Conservation (phyloP, 495 filamentous ascomycete genomes). For the Jackrogersella multiformis region DNA sequence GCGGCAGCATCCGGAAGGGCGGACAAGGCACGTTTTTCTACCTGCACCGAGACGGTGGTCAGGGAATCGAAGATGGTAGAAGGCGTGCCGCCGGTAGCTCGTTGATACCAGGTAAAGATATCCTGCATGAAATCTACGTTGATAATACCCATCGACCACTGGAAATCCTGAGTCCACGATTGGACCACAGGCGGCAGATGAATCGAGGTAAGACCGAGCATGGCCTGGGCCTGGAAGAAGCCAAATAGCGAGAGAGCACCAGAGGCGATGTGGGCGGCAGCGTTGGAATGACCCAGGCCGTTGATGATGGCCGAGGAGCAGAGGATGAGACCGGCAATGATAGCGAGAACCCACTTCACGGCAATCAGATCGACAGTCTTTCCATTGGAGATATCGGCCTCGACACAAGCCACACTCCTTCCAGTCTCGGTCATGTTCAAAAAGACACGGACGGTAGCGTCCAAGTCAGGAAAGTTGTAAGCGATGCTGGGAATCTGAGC, state of each 20-base stretch:
- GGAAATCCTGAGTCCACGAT: conserved; percentile 97
- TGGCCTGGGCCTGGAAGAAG: conserved; percentile 97
- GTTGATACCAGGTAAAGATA: conserved; percentile 96
- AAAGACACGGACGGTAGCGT: conserved; percentile 82
- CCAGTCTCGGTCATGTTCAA: conserved; percentile 72
- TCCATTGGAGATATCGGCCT: conserved; percentile 89
- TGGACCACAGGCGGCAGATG: conserved; percentile 87
- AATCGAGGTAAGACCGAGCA: conserved; percentile 88
- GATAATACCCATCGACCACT: conserved; percentile 99
- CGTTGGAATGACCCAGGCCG: conserved; percentile 90
- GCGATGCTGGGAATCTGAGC: conserved; percentile 81
- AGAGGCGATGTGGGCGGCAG: conserved; percentile 92
- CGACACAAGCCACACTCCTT: conserved; percentile 81
- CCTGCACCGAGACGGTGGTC: conserved; percentile 79
- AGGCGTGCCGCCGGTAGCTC: conserved; percentile 88
- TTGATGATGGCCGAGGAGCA: conserved; percentile 84
- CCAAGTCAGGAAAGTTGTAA: conserved; percentile 91
- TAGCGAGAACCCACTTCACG: conserved; percentile 88
- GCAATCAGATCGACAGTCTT: conserved; percentile 91
- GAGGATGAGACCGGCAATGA: conserved; percentile 85
- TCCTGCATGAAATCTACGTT: conserved; percentile 84
- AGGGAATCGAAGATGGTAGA: conserved; percentile 80
- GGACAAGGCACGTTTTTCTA: conserved; percentile 74
- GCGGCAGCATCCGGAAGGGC: conserved; percentile 57
- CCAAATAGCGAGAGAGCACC: conserved; percentile 92